phyloP scores from a whole-genome alignment of 1,139 yeast species.

The Kodamaea plutei region DNA sequence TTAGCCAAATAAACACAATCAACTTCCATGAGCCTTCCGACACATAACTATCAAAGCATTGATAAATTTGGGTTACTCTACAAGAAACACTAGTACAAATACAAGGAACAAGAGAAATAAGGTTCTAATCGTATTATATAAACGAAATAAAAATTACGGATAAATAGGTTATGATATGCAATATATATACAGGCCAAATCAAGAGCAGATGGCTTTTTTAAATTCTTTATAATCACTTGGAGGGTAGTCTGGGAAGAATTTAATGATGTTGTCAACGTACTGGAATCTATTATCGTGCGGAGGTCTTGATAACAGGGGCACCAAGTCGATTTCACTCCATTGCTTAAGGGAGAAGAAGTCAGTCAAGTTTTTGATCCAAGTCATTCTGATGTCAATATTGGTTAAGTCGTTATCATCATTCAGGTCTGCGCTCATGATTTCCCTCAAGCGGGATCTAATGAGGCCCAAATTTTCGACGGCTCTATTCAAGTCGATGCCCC shows the following conservation, averaged over 20 bases:
- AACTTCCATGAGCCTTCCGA: too few species aligned
- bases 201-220: constrained; percentile 14
- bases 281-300: constrained; percentile 14
- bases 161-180: too few species aligned
- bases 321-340: constrained; percentile 48
- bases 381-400: constrained; percentile 63
- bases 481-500: constrained; percentile 42
- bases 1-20: too few species aligned
- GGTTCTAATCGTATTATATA: too few species aligned
- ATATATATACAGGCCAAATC: too few species aligned
- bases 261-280: constrained; percentile 27
- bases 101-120: too few species aligned
- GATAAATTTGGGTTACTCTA: too few species aligned
- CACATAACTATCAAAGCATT: too few species aligned
- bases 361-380: constrained; percentile 65
- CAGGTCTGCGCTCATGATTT: constrained; percentile 33
- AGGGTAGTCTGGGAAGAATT: constrained; percentile 39
- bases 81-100: too few species aligned
- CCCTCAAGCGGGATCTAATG: constrained; percentile 52
- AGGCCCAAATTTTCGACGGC: constrained; percentile 65
- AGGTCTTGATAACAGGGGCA: constrained; percentile 13
- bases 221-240: constrained; percentile 35
- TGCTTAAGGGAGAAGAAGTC: constrained; percentile 56
- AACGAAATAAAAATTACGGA: too few species aligned
- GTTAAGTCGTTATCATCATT: constrained; percentile 32